Percentiles rank a stretch among this genome's conserved stretches.
phyloP scores from a whole-genome alignment of 1,139 yeast species.

The Schwanniomyces etchellsii region DNA sequence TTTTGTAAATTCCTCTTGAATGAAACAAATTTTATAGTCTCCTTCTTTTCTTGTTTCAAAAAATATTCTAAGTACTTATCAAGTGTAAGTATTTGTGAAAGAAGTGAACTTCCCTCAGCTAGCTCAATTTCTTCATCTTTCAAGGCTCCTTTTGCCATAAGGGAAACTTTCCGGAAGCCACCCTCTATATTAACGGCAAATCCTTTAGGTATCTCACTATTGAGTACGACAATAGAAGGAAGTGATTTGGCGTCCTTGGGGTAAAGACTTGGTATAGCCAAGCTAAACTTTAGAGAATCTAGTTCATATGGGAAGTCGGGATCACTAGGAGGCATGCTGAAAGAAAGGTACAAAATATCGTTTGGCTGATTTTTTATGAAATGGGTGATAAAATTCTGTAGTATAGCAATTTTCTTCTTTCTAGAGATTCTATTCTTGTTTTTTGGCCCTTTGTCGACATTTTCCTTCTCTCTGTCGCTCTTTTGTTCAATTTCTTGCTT shows the following conservation, averaged over 20 bases:
- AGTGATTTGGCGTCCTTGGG: constrained; percentile 33
- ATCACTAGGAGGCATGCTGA: constrained; percentile 51
- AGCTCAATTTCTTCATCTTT: constrained; percentile 25
- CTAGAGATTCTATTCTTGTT: background rate
- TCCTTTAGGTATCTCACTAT: constrained; percentile 70
- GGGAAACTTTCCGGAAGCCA: constrained; percentile 53
- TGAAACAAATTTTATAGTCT: constrained; percentile 25
- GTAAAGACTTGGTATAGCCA: constrained; percentile 51
- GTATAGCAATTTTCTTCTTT: constrained; percentile 2
- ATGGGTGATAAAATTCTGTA: constrained; percentile 1
- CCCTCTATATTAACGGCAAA: constrained; percentile 59
- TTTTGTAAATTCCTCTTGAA: constrained; percentile 6
- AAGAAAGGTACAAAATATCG: constrained; percentile 26
- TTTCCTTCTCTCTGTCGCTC: no score
- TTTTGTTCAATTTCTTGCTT: no score
- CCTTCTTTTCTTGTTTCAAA: constrained; percentile 53
- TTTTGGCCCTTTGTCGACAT: background rate
- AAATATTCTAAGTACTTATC: constrained; percentile 56
- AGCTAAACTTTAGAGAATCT: constrained; percentile 41
- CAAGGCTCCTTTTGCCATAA: constrained; percentile 18
- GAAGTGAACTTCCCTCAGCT: constrained; percentile 43
- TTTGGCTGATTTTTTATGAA: constrained; percentile 13
- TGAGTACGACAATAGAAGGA: constrained; percentile 50
- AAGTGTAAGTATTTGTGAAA: constrained; percentile 49
- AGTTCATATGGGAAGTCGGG: constrained; percentile 73